Conservation (phyloP, 2,329 filamentous ascomycete species). For the Fusarium goolgardi region DNA sequence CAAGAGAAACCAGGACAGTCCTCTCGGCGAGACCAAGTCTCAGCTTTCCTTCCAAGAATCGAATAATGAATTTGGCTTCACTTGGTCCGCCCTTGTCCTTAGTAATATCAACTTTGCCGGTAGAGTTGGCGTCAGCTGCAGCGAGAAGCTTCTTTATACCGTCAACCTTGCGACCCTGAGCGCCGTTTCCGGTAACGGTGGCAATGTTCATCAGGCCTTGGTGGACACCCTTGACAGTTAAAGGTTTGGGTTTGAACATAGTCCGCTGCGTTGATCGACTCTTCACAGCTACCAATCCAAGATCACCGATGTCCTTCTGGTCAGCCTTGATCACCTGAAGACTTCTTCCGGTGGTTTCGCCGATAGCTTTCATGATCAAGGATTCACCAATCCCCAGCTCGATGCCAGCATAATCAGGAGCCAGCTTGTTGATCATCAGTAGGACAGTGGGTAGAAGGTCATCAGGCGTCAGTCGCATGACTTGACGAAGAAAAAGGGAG, state of each 20-base stretch:
- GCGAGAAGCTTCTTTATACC: conserved; percentile 97
- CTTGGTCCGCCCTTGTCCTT: conserved; percentile 94
- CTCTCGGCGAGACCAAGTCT: conserved; percentile 91
- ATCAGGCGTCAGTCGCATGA: conserved; percentile 87
- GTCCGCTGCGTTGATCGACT: conserved; percentile 94
- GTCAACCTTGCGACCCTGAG: conserved; percentile 90
- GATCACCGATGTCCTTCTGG: conserved; percentile 95
- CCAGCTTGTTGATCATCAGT: conserved; percentile 98
- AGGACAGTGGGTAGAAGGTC: conserved; percentile 90
- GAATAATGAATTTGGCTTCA: conserved; percentile 92
- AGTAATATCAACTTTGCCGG: conserved; percentile 86
- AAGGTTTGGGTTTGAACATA: conserved; percentile 96
- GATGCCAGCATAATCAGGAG: conserved; percentile 94
- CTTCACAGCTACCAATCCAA: conserved; percentile 94
- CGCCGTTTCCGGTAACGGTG: conserved; percentile 84
- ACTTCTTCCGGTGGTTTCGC: conserved; percentile 90
- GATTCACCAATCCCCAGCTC: conserved; percentile 99
- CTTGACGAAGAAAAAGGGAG: conserved; percentile 89
- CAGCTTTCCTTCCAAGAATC: conserved; percentile 94
- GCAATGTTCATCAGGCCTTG: conserved; percentile 90
- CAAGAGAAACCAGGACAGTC: conserved; percentile 88
- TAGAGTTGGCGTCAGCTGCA: conserved; percentile 79
- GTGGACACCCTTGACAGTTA: conserved; percentile 88
- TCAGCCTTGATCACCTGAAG: conserved; percentile 92
- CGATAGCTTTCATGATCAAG: conserved; percentile 98